These are phyloP conservation scores for Myrica gale DNA, from an alignment of 306 rosid genomes.

Conservation along the genomic window DNA sequence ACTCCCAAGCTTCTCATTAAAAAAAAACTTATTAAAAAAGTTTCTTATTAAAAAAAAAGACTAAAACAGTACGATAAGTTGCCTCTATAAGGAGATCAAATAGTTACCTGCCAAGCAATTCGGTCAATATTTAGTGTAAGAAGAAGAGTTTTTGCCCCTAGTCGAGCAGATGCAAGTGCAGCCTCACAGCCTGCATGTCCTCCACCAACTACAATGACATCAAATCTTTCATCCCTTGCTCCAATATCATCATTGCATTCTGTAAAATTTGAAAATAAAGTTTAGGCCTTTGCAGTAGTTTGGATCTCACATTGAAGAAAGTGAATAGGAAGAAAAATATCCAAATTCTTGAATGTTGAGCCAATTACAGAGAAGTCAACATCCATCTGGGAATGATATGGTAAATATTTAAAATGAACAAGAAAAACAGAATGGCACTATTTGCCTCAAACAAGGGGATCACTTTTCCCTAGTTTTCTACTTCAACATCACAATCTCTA, in stretches of 20 bases:
- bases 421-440: neutral
- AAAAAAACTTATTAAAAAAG: neutral
- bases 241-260: constrained; percentile 39
- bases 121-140: constrained; percentile 86
- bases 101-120: constrained; percentile 94
- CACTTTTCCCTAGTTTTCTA: neutral
- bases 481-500: neutral
- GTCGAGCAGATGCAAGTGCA: constrained; percentile 77
- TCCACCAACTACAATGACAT: constrained; percentile 97
- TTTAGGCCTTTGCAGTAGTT: neutral
- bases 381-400: neutral
- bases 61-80: neutral
- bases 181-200: constrained; percentile 99
- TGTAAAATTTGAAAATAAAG: constrained; percentile 28
- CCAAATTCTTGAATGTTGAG: neutral
- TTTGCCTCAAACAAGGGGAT: neutral
- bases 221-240: constrained; percentile 58
- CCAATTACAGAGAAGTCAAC: neutral
- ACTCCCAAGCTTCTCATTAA: neutral
- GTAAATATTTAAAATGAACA: neutral
- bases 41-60: neutral
- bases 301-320: neutral
- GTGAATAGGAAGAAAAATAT: neutral
- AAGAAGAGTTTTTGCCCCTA: constrained; percentile 90
- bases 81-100: constrained; percentile 8